Evolutionary conservation across 2,329 filamentous ascomycete genomes (phyloP).

Genomic region (Neonectria punicea): DNA sequence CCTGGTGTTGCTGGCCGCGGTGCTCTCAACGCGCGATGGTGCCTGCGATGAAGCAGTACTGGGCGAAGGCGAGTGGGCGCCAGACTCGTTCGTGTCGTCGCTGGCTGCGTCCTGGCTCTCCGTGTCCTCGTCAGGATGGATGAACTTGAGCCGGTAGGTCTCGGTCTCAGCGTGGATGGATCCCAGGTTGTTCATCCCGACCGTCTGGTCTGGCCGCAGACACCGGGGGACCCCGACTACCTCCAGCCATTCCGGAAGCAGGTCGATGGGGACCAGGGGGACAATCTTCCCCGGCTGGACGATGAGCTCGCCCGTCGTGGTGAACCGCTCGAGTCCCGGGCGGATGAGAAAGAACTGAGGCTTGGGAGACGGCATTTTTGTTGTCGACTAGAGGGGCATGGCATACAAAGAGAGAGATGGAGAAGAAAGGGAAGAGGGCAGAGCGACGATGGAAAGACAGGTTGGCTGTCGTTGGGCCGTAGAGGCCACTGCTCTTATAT

Average conservation of each 20-base stretch:
- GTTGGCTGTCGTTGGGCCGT: background rate
- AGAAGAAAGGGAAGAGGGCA: background rate
- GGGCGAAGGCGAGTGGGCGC: constrained; percentile 2
- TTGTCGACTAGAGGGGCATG: background rate
- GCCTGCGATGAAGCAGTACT: background rate
- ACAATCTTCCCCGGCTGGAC: constrained; percentile 52
- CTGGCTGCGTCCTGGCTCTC: background rate
- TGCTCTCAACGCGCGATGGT: background rate
- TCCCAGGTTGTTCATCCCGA: constrained; percentile 53
- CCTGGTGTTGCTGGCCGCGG: background rate
- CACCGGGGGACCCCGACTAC: constrained; percentile 56
- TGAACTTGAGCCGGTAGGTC: constrained; percentile 34
- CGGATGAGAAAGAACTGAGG: constrained; percentile 57
- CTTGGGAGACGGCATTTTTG: constrained; percentile 31
- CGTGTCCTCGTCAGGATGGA: constrained; percentile 9
- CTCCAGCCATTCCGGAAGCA: constrained; percentile 59
- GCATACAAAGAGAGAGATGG: background rate
- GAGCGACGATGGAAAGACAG: background rate
- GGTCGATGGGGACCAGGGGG: constrained; percentile 64
- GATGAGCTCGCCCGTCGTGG: constrained; percentile 34
- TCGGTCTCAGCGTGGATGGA: constrained; percentile 33
- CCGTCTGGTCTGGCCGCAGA: constrained; percentile 51
- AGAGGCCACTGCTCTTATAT: background rate
- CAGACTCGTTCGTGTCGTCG: constrained; percentile 8
- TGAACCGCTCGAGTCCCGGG: constrained; percentile 44